phyloP scores from a whole-genome alignment of 2,329 filamentous ascomycete genomes.

The Endoconidiophora polonica region DNA sequence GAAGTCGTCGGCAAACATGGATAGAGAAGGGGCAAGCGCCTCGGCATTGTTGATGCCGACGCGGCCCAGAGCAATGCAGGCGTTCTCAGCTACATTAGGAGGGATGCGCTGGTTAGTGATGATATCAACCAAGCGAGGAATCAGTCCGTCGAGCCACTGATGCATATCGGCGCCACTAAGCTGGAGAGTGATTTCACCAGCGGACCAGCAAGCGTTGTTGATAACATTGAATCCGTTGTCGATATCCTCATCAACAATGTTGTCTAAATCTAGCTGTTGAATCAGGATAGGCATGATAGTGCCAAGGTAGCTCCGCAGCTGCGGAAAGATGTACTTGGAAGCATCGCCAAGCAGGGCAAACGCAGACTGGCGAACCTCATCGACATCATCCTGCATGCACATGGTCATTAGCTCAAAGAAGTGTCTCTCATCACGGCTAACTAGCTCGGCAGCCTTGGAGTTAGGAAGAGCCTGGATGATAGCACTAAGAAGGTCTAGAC shows the following conservation, averaged over 20 bases:
- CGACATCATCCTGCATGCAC: conserved; percentile 80
- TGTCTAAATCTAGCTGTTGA: conserved; percentile 70
- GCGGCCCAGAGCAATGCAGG: conserved; percentile 78
- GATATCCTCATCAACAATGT: conserved; percentile 59
- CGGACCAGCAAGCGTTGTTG: conserved; percentile 97
- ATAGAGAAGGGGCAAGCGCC: conserved; percentile 60
- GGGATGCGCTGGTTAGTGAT: conserved; percentile 74
- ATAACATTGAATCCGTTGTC: conserved; percentile 81
- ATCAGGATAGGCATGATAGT: conserved; percentile 68
- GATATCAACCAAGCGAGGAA: conserved; percentile 64
- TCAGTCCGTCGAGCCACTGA: conserved; percentile 60
- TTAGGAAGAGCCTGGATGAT: conserved; percentile 78
- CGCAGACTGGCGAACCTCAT: conserved; percentile 89
- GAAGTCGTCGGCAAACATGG: conserved; percentile 68
- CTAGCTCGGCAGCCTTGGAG: conserved; percentile 57
- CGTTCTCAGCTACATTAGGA: conserved; percentile 78
- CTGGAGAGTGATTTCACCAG: conserved; percentile 78
- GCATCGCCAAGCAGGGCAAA: conserved; percentile 92
- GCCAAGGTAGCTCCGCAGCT: conserved; percentile 58
- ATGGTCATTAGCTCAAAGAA: conserved; percentile 84
- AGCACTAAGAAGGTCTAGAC: conserved; percentile 78
- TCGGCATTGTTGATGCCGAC: conserved; percentile 67
- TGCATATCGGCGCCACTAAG: conserved; percentile 52
- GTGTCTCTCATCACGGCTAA: conserved; percentile 56
- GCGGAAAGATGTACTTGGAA: conserved; percentile 76